Evolutionary conservation across 208 protist genomes (phyloP).

Genomic region (Leishmania guyanensis): DNA sequence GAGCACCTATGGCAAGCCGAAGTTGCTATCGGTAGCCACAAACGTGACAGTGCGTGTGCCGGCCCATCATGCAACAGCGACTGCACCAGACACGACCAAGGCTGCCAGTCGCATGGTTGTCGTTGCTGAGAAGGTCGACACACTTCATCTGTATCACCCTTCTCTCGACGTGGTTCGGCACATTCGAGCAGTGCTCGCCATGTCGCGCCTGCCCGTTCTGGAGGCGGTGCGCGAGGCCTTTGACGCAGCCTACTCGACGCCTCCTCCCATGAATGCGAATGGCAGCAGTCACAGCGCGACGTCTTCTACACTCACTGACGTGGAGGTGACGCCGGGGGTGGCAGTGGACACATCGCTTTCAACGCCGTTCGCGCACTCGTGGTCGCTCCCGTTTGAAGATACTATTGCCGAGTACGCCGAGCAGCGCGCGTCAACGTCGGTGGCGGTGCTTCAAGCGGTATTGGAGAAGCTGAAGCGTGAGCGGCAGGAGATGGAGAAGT

Average conservation of each 20-base stretch:
- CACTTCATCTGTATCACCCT: conserved; percentile 64
- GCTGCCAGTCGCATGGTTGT: conserved; percentile 12
- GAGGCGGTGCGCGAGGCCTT: conserved; percentile 21
- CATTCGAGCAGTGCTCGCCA: conserved; percentile 24
- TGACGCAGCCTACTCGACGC: not conserved
- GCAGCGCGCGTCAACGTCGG: conserved; percentile 25
- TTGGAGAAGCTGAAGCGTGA: conserved; percentile 50
- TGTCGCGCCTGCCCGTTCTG: conserved; percentile 26
- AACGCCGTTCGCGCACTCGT: conserved; percentile 15
- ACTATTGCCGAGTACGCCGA: conserved; percentile 34
- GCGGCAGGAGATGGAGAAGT: conserved; percentile 39
- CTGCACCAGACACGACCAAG: not conserved
- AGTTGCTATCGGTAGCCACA: conserved; percentile 24
- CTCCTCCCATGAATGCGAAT: not conserved
- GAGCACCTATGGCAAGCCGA: conserved; percentile 49
- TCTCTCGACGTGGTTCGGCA: conserved; percentile 37
- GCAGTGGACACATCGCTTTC: not conserved
- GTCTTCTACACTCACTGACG: not conserved
- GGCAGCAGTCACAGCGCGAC: not conserved
- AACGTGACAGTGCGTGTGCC: conserved; percentile 4
- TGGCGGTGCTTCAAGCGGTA: conserved; percentile 38
- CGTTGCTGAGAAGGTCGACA: conserved; percentile 52
- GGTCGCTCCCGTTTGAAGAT: conserved; percentile 37
- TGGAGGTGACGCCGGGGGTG: not conserved
- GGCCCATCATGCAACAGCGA: not conserved